These are phyloP conservation scores for Entophlyctis luteolus DNA, from an alignment of 192 early-diverging fungal species.

Conservation along the genomic window DNA sequence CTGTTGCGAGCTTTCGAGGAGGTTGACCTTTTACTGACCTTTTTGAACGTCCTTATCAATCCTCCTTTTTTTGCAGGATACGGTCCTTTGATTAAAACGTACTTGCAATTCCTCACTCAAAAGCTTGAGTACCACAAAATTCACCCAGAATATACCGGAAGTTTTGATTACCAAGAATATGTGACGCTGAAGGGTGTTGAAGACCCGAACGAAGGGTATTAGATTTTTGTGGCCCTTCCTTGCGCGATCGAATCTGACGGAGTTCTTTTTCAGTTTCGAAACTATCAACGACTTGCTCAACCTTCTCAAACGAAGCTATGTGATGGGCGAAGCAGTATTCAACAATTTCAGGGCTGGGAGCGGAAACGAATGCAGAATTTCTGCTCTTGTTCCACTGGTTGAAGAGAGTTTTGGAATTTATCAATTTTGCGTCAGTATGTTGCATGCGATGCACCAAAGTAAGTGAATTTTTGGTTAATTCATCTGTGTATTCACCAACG, in stretches of 20 bases:
- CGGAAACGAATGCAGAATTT: conserved; percentile 93
- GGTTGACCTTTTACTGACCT: background rate
- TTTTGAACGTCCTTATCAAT: conserved; percentile 42
- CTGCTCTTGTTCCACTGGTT: conserved; percentile 92
- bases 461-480: conserved; percentile 17
- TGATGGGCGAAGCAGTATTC: conserved; percentile 88
- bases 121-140: conserved; percentile 90
- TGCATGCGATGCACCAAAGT: conserved; percentile 91
- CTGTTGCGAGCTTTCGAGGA: conserved; percentile 8
- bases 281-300: conserved; percentile 91
- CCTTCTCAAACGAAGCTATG: conserved; percentile 86
- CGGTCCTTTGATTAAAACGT: conserved; percentile 79
- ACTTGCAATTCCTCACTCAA: conserved; percentile 80
- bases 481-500: background rate
- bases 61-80: conserved; percentile 53
- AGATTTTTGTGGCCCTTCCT: background rate
- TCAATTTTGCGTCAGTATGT: conserved; percentile 91
- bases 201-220: conserved; percentile 94
- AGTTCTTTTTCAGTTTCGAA: conserved; percentile 65
- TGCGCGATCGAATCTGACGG: background rate
- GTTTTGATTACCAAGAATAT: conserved; percentile 97
- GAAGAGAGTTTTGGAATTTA: conserved; percentile 95
- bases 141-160: conserved; percentile 90
- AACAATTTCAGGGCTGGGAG: conserved; percentile 71
- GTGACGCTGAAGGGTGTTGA: conserved; percentile 87